These are phyloP conservation scores for Cornus controversa DNA, from an alignment of 148 eudicot species.

Conservation along the genomic window DNA sequence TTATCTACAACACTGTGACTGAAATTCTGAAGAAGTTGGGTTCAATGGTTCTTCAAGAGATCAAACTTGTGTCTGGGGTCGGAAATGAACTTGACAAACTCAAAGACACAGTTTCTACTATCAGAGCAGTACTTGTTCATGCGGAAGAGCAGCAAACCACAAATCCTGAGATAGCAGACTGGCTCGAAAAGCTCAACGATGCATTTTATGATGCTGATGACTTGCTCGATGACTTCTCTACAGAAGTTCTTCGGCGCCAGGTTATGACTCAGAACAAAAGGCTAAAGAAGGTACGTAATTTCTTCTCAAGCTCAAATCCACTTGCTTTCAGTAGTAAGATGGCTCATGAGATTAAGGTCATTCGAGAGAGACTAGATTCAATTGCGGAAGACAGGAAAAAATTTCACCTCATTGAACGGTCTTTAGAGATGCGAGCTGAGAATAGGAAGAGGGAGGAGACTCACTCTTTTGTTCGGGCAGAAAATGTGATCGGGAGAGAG, in stretches of 20 bases:
- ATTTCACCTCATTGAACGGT: not conserved
- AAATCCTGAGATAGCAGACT: not conserved
- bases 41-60: too few species aligned
- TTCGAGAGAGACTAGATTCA: not conserved
- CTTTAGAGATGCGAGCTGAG: too few species aligned
- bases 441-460: not conserved
- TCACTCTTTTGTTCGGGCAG: not conserved
- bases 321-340: not conserved
- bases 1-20: too few species aligned
- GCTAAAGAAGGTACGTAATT: slow-evolving; percentile 6
- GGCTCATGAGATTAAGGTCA: not conserved
- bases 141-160: slow-evolving; percentile 2
- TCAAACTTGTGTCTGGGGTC: too few species aligned
- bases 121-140: slow-evolving; percentile 13
- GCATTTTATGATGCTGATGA: slow-evolving; percentile 24
- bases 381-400: not conserved
- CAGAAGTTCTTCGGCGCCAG: not conserved
- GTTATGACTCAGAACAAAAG: not conserved
- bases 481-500: slow-evolving; percentile 15
- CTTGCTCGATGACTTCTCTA: slow-evolving; percentile 14
- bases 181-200: slow-evolving; percentile 19
- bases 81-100: not conserved
- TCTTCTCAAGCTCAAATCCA: slow-evolving; percentile 18
- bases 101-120: slow-evolving; percentile 8
- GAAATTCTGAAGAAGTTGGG: too few species aligned